Evolutionary conservation across 2,329 filamentous ascomycete genomes (phyloP).

Genomic region (Trichoderma sp.): DNA sequence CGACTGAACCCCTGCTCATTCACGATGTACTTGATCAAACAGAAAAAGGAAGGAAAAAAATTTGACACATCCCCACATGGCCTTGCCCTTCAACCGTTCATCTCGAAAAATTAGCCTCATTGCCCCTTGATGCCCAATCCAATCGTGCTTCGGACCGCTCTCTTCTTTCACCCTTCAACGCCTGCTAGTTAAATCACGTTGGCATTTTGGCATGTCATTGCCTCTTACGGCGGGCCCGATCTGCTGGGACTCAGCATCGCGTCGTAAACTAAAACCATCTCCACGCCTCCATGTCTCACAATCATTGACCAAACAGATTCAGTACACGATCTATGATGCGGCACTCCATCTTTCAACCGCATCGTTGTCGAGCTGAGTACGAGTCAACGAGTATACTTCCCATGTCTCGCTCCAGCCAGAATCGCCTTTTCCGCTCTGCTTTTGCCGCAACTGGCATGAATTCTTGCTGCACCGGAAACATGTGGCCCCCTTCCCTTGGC

Average conservation of each 20-base stretch:
- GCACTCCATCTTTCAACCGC: background rate
- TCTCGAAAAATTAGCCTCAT: background rate
- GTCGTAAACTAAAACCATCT: background rate
- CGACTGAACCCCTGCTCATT: background rate
- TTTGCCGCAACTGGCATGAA: background rate
- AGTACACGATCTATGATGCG: background rate
- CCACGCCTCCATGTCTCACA: background rate
- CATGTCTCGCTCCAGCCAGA: background rate
- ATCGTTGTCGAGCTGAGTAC: background rate
- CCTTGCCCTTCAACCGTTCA: background rate
- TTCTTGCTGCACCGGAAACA: background rate
- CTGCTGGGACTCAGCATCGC: conserved; percentile 17
- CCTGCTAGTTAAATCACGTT: background rate
- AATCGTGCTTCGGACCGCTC: conserved; percentile 11
- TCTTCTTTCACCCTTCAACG: background rate
- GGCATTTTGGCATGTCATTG: background rate
- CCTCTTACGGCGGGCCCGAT: conserved; percentile 8
- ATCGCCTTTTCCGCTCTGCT: background rate
- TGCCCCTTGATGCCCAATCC: conserved; percentile 7
- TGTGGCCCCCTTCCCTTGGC: background rate
- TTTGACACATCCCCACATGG: conserved; percentile 16
- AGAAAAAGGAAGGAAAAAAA: background rate
- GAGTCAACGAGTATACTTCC: background rate
- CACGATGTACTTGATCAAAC: background rate
- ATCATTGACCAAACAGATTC: background rate